Base-by-base conservation (phyloP, 345 rosid species). In the Euphorbia tirucalli region DNA sequence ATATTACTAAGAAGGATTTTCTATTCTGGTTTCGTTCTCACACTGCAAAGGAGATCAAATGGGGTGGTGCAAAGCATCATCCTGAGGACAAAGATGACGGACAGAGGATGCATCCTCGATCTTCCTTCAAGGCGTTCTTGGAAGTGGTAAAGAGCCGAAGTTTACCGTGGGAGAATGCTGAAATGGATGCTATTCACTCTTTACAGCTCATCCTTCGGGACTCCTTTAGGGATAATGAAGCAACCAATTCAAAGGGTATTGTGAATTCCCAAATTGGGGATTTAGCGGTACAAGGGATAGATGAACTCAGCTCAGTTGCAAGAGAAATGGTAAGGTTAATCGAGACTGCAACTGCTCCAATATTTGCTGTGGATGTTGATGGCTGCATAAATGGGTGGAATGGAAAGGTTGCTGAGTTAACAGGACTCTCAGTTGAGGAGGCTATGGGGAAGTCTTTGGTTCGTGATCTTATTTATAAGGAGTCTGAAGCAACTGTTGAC, bases 41-140 rank as follows among this genome's bases (percentile, higher is more conserved):
- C 48, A 87, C 98, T 0, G 99, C 81, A n/a, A 89, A 96, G 77
- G 99, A 96, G 84, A 74, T 93, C 75, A 96, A 96, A 76, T 96
- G 99, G 99, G 98, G 99, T 75, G 99, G 99, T 25, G 99, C 98
- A 65, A 96, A 96, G 86, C 99, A 96, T 73, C 96, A 96, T 59
- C 99, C 98, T 0, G 90, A 85, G 87, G 96, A 96, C 71, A 93
- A 91, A 82, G 99, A 96, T 78, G 98, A 93, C 73, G 92, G 97
- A 15, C 96, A 86, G 75, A 85, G 96, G 79, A 96, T 96, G 99
- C 92, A 93, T 80, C 99, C 98, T 0, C 91, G 98, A 58, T 96
- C 95, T 37, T 96, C 99, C 16, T 96, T 96, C 84, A 85, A 91
- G 88, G 97, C 98, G 31, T 96, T 96, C 78, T 84, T 96, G 65